These are phyloP conservation scores for Rhododendron williamsianum DNA, from an alignment of 148 eudicot genomes.

Conservation along the genomic window DNA sequence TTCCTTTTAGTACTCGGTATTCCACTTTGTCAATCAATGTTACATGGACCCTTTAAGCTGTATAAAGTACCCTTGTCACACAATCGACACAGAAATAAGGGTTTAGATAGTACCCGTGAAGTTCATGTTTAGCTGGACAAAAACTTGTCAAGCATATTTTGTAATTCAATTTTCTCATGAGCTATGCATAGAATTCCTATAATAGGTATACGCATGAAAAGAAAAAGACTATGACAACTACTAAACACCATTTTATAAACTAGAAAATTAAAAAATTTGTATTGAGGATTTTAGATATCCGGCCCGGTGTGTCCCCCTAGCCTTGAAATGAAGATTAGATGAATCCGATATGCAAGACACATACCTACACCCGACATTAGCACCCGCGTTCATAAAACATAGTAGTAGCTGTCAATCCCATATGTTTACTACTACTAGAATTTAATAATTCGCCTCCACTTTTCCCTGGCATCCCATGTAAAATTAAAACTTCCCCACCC, in stretches of 20 bases:
- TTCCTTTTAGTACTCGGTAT: constrained; percentile 34
- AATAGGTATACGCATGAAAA: background rate
- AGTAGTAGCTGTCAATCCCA: background rate
- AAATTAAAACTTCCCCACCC: background rate
- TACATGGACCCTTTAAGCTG: background rate
- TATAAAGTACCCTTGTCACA: background rate
- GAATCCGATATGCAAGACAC: too few species aligned
- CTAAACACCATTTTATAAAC: background rate
- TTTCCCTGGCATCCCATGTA: background rate
- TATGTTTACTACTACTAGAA: background rate
- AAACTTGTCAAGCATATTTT: background rate
- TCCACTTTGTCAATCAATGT: constrained; percentile 27
- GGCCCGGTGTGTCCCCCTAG: background rate
- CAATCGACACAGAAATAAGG: background rate
- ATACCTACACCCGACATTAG: too few species aligned
- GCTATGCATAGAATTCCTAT: background rate
- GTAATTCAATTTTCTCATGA: background rate
- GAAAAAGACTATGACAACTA: background rate
- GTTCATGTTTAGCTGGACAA: background rate
- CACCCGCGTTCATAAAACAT: too few species aligned
- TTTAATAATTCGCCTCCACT: background rate
- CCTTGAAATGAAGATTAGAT: background rate
- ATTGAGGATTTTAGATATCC: background rate
- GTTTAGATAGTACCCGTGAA: background rate
- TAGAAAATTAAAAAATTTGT: background rate